Percentiles rank a stretch among this genome's conserved stretches.
Conservation (phyloP, 2,329 filamentous ascomycete genomes). For the Arthrinium phaeospermum region DNA sequence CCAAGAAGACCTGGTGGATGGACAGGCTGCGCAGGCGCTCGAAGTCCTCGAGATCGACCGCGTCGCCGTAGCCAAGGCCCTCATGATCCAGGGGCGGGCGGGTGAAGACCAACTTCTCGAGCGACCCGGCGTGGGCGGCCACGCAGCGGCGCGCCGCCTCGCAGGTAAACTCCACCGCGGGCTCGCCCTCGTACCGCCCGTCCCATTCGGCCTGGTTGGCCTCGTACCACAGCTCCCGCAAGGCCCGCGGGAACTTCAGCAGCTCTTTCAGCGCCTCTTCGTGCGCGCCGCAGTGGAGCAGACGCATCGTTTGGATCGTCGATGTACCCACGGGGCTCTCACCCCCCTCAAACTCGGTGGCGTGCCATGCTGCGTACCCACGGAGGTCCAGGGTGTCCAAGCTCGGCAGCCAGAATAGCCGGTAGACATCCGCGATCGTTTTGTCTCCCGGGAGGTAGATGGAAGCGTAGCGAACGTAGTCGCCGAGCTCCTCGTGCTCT, state of each 20-base stretch:
- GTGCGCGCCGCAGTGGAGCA: conserved; percentile 9
- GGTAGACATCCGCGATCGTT: neutral
- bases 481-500: neutral
- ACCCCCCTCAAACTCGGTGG: neutral
- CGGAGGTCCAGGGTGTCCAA: neutral
- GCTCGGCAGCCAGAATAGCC: conserved; percentile 2
- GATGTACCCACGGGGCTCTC: neutral
- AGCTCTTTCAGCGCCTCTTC: neutral
- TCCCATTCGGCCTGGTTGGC: conserved; percentile 6
- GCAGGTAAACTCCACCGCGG: conserved; percentile 9
- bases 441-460: neutral
- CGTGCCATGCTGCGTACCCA: neutral
- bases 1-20: neutral
- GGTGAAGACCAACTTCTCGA: conserved; percentile 4
- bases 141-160: conserved; percentile 12
- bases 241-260: neutral
- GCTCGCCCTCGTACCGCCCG: neutral
- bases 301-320: conserved; percentile 1
- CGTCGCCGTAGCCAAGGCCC: conserved; percentile 11
- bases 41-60: neutral
- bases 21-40: conserved; percentile 1
- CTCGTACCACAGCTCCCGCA: conserved; percentile 11
- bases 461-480: neutral
- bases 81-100: neutral
- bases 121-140: neutral